Percentiles rank a stretch among this genome's conserved stretches.
Evolutionary conservation across 2,329 filamentous ascomycete genomes (phyloP).

Genomic region (Aspergillus vadensis): DNA sequence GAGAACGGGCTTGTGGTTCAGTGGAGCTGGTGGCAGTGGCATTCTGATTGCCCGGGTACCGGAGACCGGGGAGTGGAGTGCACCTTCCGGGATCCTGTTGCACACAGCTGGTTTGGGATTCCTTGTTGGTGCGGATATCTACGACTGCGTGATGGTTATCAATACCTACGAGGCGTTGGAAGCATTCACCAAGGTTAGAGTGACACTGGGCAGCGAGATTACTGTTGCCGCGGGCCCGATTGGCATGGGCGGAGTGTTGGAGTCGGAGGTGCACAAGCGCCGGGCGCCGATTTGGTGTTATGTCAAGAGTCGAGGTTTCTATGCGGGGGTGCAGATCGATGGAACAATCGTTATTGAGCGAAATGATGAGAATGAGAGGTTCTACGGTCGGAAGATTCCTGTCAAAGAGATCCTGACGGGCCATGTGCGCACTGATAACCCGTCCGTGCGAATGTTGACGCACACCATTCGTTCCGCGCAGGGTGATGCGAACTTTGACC

Average conservation of each 20-base stretch:
- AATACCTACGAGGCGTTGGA: conserved; percentile 83
- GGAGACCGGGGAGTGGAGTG: conserved; percentile 84
- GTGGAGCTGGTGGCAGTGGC: conserved; percentile 87
- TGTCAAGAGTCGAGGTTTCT: conserved; percentile 84
- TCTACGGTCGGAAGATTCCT: conserved; percentile 66
- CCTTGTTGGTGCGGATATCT: conserved; percentile 86
- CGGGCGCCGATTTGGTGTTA: conserved; percentile 77
- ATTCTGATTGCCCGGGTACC: conserved; percentile 76
- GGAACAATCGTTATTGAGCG: conserved; percentile 83
- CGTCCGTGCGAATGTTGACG: conserved; percentile 8
- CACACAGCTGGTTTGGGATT: conserved; percentile 88
- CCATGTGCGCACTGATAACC: conserved; percentile 39
- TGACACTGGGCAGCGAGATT: conserved; percentile 79
- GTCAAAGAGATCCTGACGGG: conserved; percentile 64
- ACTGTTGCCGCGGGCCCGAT: conserved; percentile 75
- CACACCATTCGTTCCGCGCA: conserved; percentile 12
- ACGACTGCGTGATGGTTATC: conserved; percentile 92
- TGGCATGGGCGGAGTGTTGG: conserved; percentile 70
- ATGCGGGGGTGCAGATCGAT: conserved; percentile 81
- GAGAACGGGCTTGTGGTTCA: conserved; percentile 87
- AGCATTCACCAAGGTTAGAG: conserved; percentile 74
- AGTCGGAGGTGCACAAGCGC: conserved; percentile 66
- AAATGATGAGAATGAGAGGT: conserved; percentile 79
- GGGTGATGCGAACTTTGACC: conserved; percentile 12
- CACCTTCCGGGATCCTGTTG: conserved; percentile 83